phyloP scores from a whole-genome alignment of 495 filamentous ascomycete species.

The Penicillium argentinense region DNA sequence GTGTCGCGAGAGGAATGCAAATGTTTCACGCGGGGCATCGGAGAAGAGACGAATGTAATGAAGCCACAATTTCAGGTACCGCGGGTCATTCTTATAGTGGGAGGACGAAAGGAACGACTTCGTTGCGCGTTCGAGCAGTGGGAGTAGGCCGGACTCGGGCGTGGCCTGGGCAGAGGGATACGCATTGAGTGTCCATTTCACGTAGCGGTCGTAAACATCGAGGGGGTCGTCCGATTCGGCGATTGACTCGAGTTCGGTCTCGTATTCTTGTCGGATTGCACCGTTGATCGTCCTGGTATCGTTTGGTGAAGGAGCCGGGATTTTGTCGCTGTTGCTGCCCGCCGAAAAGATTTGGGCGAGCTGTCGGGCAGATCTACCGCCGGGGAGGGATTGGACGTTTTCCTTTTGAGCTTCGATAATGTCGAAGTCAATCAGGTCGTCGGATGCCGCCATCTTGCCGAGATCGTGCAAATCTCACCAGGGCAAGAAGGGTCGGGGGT shows the following conservation, averaged over 20 bases:
- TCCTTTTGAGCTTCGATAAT: conserved; percentile 97
- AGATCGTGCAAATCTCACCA: conserved; percentile 4
- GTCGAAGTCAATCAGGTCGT: conserved; percentile 81
- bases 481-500: conserved; percentile 6
- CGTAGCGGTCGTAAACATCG: conserved; percentile 94
- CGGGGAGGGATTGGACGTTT: conserved; percentile 91
- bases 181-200: conserved; percentile 92
- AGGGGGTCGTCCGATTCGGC: conserved; percentile 91
- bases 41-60: conserved; percentile 91
- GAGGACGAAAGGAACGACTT: conserved; percentile 77
- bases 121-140: conserved; percentile 87
- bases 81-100: conserved; percentile 92
- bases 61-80: conserved; percentile 91
- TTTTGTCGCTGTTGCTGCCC: conserved; percentile 41
- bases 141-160: conserved; percentile 83
- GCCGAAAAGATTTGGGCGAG: conserved; percentile 83
- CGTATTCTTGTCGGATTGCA: conserved; percentile 77
- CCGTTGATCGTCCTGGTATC: conserved; percentile 77
- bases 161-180: conserved; percentile 94
- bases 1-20: conserved; percentile 86
- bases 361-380: conserved; percentile 85
- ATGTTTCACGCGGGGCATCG: conserved; percentile 88
- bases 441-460: conserved; percentile 49
- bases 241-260: conserved; percentile 74
- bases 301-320: conserved; percentile 58